Percentiles rank a stretch among this genome's conserved stretches.
Evolutionary conservation across 139 green algal species (phyloP).

Genomic region (Chlorella sp.): DNA sequence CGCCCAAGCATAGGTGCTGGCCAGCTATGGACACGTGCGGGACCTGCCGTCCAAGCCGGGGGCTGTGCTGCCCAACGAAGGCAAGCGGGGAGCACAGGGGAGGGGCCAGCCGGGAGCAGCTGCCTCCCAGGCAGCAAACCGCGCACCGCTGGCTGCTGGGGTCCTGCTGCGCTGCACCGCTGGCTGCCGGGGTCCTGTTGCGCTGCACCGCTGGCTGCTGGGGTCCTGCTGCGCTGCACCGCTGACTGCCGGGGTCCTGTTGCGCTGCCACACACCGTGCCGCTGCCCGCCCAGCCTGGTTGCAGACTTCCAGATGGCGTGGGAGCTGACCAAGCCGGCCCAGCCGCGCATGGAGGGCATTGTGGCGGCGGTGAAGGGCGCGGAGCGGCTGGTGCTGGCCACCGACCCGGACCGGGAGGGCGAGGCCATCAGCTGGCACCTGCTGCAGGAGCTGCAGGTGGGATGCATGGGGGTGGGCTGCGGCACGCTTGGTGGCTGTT

Average conservation of each 20-base stretch:
- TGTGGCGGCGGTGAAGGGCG: slow-evolving; percentile 12
- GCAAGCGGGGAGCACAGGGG: background rate
- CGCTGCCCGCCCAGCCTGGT: background rate
- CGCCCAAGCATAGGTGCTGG: slow-evolving; percentile 68
- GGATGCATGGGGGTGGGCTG: background rate
- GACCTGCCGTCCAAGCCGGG: slow-evolving; percentile 75
- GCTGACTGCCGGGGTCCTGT: too few relatives aligned
- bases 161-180: too few relatives aligned
- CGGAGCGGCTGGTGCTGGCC: slow-evolving; percentile 79
- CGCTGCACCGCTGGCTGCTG: too few relatives aligned
- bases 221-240: too few relatives aligned
- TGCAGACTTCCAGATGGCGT: slow-evolving; percentile 59
- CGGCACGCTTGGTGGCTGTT: too few relatives aligned
- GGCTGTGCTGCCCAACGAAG: slow-evolving; percentile 65
- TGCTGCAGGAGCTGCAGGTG: slow-evolving; percentile 75
- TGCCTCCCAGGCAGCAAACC: too few relatives aligned
- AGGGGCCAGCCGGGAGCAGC: too few relatives aligned
- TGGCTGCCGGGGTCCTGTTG: too few relatives aligned
- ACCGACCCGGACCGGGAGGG: slow-evolving; percentile 96
- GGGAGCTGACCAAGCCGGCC: slow-evolving; percentile 45
- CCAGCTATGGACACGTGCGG: slow-evolving; percentile 92
- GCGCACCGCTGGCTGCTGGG: too few relatives aligned
- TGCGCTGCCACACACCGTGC: background rate
- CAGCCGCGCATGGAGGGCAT: slow-evolving; percentile 49
- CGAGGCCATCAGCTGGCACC: slow-evolving; percentile 97